Base-by-base conservation (phyloP, 768 basidiomycete genomes). In the Tulasnella sp. region DNA sequence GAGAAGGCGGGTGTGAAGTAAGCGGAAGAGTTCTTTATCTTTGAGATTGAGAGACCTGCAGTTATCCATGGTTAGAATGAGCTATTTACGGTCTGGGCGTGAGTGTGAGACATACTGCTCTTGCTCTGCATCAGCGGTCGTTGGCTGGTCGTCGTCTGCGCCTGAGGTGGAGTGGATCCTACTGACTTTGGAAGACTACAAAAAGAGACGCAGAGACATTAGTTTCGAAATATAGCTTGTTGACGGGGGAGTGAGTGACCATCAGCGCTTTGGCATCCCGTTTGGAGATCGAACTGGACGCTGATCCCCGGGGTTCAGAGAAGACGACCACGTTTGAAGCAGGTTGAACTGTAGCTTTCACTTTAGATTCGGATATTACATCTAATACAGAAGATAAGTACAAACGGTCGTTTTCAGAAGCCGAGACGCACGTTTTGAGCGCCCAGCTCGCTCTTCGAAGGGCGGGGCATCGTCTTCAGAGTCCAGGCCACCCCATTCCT, bases 1-100 rank as follows among this genome's bases (percentile, higher is more conserved):
- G 7, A 95, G 85, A 5, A 95, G 85, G 80, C 91, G 88, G 0
- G 93, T 94, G 82, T 95, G 94, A 20, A 95, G 88, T 6, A 95
- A 86, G 74, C 89, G 90, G 83, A 94, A 93, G 18, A 95, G 87
- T 35, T 92, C 83, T 0, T 90, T 91, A 82, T 95, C 94, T 75
- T 95, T 95, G 80, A 92, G 90, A 13, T 86, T 84, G 82, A 93
- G 92, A 26, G 91, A 89, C 72, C 94, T 95, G 57, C 16, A 35
- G 18, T 48, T n/a, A 73, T 9, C 77, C 55, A 35, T 70, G 70
- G 32, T 15, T 48, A 76, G 57, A 80, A 37, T 13, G 32, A 57
- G 39, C 20, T 37, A 32, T 57, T 40, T 40, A 35, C 35, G 61
- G 39, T 26, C 23, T 5, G 5, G 48, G 32, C 73, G 48, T 72